These are phyloP conservation scores for Austroboletus eburneus DNA, from an alignment of 768 basidiomycete genomes.

Conservation along the genomic window DNA sequence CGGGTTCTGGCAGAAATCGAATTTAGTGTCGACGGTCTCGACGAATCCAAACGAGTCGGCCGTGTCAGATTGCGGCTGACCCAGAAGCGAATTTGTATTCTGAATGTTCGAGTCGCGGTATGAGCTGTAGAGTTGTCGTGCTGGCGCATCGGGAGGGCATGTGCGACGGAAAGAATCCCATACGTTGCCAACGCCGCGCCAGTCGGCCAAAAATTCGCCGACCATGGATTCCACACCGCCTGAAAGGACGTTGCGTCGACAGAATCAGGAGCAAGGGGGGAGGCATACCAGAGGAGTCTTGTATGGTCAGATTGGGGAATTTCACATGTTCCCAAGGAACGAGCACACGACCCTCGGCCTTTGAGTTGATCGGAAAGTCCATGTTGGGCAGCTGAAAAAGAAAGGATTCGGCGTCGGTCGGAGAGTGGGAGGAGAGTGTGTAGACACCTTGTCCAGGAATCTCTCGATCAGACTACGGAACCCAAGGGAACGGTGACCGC, in stretches of 20 bases:
- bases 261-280: background rate
- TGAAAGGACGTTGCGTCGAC: constrained; percentile 11
- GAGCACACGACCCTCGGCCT: constrained; percentile 89
- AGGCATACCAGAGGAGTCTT: constrained; percentile 32
- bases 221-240: constrained; percentile 55
- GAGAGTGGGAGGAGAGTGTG: background rate
- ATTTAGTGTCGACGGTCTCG: constrained; percentile 52
- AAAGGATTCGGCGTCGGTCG: background rate
- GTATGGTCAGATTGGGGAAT: constrained; percentile 64
- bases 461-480: constrained; percentile 72
- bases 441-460: constrained; percentile 59
- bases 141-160: constrained; percentile 72
- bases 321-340: constrained; percentile 87
- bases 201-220: constrained; percentile 75
- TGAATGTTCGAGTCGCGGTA: constrained; percentile 47
- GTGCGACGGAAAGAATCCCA: constrained; percentile 97
- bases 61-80: constrained; percentile 17
- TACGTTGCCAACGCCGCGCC: constrained; percentile 77
- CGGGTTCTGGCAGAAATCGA: constrained; percentile 78
- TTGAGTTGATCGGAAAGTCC: constrained; percentile 91
- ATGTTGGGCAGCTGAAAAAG: constrained; percentile 75
- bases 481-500: constrained; percentile 72
- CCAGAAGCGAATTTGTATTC: constrained; percentile 25
- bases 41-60: constrained; percentile 70
- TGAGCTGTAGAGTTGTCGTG: constrained; percentile 80